Conservation (phyloP, 2,329 filamentous ascomycete genomes). For the Exophiala sideris region DNA sequence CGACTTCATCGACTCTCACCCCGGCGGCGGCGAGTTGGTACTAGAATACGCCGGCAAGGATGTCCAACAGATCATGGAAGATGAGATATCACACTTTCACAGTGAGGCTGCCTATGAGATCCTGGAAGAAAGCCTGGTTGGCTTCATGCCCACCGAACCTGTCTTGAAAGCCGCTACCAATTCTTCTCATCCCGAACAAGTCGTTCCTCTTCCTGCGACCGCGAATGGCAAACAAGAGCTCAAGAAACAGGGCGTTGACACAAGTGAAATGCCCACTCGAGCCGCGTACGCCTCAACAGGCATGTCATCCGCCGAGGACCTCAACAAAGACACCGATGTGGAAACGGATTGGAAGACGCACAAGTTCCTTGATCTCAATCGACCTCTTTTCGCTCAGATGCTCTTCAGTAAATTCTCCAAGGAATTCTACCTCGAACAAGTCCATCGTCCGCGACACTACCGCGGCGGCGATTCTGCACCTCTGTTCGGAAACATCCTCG, state of each 20-base stretch:
- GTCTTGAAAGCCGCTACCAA: conserved; percentile 50
- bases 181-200: conserved; percentile 47
- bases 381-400: conserved; percentile 80
- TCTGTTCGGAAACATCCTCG: conserved; percentile 96
- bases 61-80: conserved; percentile 74
- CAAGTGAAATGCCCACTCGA: conserved; percentile 38
- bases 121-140: conserved; percentile 79
- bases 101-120: conserved; percentile 95
- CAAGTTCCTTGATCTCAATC: conserved; percentile 88
- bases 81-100: conserved; percentile 78
- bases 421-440: conserved; percentile 94
- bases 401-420: conserved; percentile 87
- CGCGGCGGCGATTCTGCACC: conserved; percentile 88
- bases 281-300: conserved; percentile 62
- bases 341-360: conserved; percentile 75
- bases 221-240: conserved; percentile 49
- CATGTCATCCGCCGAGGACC: conserved; percentile 83
- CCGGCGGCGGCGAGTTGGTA: conserved; percentile 83
- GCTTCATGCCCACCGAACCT: conserved; percentile 67
- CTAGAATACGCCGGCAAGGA: conserved; percentile 89
- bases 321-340: conserved; percentile 79
- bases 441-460: conserved; percentile 94
- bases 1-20: conserved; percentile 83
- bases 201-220: conserved; percentile 53
- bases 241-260: conserved; percentile 40